These are phyloP conservation scores for Ganoderma multipileum DNA, from an alignment of 1,284 basidiomycete genomes.

Conservation along the genomic window DNA sequence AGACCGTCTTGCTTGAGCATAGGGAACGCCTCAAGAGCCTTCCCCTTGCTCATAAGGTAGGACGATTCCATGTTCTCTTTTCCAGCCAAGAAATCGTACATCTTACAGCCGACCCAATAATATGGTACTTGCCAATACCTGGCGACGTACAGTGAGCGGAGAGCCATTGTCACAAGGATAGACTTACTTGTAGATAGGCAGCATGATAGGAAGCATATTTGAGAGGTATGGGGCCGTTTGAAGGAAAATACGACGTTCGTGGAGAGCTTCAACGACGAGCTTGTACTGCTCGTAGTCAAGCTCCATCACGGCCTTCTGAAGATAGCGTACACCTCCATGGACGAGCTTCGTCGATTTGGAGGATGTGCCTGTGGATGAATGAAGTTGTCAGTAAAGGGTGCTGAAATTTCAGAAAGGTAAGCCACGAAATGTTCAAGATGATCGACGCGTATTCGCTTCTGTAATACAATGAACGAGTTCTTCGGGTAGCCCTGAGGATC, in stretches of 20 bases:
- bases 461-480: neutral
- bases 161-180: neutral
- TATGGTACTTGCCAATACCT: slow-evolving; percentile 98
- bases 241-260: slow-evolving; percentile 93
- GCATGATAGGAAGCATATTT: slow-evolving; percentile 93
- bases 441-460: neutral
- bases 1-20: slow-evolving; percentile 95
- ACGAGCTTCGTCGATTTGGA: slow-evolving; percentile 98
- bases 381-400: neutral
- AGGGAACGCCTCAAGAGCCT: slow-evolving; percentile 94
- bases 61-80: slow-evolving; percentile 97
- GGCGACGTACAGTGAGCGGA: slow-evolving; percentile 18
- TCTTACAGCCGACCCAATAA: slow-evolving; percentile 94
- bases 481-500: neutral
- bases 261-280: slow-evolving; percentile 92
- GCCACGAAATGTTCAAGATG: neutral
- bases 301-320: slow-evolving; percentile 96
- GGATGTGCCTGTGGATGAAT: slow-evolving; percentile 73
- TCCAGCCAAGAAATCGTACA: slow-evolving; percentile 96
- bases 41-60: slow-evolving; percentile 94
- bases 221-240: slow-evolving; percentile 96
- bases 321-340: slow-evolving; percentile 96
- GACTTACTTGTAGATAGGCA: slow-evolving; percentile 86
- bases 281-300: slow-evolving; percentile 98
- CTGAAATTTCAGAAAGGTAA: neutral